A percentile compares a stretch with the other conserved stretches of the same genome.
Conservation (phyloP, 768 basidiomycete genomes). For the Pulveroboletus sp. region DNA sequence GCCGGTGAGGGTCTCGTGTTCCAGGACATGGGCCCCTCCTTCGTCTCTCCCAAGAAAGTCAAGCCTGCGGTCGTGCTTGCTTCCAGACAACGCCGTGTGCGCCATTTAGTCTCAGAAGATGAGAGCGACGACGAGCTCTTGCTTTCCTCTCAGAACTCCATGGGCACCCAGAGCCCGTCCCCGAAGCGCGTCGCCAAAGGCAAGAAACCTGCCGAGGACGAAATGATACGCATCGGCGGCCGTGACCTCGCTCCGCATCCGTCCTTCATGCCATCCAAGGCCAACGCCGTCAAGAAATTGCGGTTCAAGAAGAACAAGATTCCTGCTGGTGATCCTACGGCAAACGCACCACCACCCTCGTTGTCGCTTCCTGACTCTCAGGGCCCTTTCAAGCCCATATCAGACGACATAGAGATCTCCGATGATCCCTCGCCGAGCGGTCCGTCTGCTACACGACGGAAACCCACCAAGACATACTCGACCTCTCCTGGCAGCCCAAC, state of each 20-base stretch:
- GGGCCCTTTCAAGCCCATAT: slow-evolving; percentile 19
- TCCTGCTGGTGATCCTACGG: not conserved
- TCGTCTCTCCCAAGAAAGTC: slow-evolving; percentile 13
- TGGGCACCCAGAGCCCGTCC: slow-evolving; percentile 7
- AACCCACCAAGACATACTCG: too few species aligned
- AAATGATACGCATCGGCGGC: slow-evolving; percentile 16
- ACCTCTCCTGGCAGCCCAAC: too few species aligned
- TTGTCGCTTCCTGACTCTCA: slow-evolving; percentile 25
- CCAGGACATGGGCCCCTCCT: slow-evolving; percentile 22
- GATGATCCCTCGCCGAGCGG: not conserved
- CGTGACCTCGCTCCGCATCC: slow-evolving; percentile 21
- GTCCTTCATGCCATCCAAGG: slow-evolving; percentile 17
- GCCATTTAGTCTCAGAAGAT: not conserved
- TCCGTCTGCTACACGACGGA: too few species aligned
- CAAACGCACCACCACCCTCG: slow-evolving; percentile 15
- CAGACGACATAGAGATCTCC: slow-evolving; percentile 13
- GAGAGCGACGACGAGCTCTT: slow-evolving; percentile 31
- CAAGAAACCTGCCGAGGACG: slow-evolving; percentile 3
- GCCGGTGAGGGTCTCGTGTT: slow-evolving; percentile 26
- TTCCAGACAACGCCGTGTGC: not conserved
- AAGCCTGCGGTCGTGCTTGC: not conserved
- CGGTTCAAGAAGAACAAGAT: slow-evolving; percentile 36
- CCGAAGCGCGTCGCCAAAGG: slow-evolving; percentile 12
- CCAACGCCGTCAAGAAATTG: slow-evolving; percentile 1
- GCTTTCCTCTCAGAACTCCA: slow-evolving; percentile 24